A percentile compares a stretch with the other conserved stretches of the same genome.
These are phyloP conservation scores for Linum tenue DNA, from an alignment of 345 rosid species.

Conservation along the genomic window DNA sequence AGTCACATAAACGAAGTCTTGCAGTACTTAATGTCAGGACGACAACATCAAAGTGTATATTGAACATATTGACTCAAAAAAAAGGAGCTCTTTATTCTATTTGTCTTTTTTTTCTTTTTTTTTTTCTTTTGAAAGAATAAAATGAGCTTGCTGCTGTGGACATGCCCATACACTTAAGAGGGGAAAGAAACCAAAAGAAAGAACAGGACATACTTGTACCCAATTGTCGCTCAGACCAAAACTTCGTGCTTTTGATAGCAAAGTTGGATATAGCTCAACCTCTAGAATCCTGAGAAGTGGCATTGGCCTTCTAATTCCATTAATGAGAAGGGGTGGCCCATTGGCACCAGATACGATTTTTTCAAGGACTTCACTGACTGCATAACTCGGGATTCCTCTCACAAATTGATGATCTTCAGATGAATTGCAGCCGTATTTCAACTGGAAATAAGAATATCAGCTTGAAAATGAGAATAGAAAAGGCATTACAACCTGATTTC, in stretches of 20 bases:
- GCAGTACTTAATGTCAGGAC: too few relatives aligned
- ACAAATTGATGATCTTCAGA: constrained; percentile 91
- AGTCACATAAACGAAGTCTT: too few relatives aligned
- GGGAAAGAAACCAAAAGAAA: background rate
- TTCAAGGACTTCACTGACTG: constrained; percentile 67
- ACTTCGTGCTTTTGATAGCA: constrained; percentile 91
- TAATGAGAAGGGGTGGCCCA: constrained; percentile 67
- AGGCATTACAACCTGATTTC: constrained; percentile 15
- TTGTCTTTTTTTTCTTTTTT: background rate
- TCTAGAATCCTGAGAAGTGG: constrained; percentile 85
- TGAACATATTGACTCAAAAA: too few relatives aligned
- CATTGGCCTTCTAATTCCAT: constrained; percentile 76
- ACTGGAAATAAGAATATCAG: constrained; percentile 32
- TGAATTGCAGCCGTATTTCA: constrained; percentile 57
- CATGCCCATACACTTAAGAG: background rate
- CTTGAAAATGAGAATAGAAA: background rate
- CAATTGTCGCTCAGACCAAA: constrained; percentile 77
- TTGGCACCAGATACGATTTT: constrained; percentile 58
- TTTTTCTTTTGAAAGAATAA: background rate
- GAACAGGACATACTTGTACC: constrained; percentile 55
- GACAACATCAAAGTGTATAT: too few relatives aligned
- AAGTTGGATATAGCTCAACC: constrained; percentile 78
- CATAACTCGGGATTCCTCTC: constrained; percentile 71
- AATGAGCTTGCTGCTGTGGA: background rate
- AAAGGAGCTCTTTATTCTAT: too few relatives aligned